Conservation (phyloP, 768 basidiomycete genomes). For the Boletus huronensis region DNA sequence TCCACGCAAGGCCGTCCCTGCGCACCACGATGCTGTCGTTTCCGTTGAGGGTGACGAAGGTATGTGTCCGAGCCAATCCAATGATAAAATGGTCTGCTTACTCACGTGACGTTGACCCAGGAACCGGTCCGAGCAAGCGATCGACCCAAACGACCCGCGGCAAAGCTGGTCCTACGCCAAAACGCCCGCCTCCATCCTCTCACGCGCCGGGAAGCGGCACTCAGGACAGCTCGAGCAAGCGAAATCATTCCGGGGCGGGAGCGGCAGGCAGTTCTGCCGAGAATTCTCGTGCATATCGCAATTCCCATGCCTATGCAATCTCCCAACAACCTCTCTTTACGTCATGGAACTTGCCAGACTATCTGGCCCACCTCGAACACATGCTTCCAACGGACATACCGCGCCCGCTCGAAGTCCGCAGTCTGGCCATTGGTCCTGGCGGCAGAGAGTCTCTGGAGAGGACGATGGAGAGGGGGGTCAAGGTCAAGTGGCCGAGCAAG, state of each 20-base stretch:
- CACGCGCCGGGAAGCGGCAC: slow-evolving; percentile 29
- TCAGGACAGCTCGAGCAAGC: slow-evolving; percentile 48
- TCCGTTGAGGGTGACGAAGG: slow-evolving; percentile 62
- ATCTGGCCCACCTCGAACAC: slow-evolving; percentile 80
- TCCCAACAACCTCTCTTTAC: slow-evolving; percentile 77
- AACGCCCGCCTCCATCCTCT: slow-evolving; percentile 30
- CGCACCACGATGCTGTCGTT: slow-evolving; percentile 22
- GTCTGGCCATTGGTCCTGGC: slow-evolving; percentile 39
- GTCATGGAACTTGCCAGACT: slow-evolving; percentile 91
- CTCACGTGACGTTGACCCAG: slow-evolving; percentile 39
- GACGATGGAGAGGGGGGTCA: slow-evolving; percentile 71
- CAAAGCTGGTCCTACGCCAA: slow-evolving; percentile 28
- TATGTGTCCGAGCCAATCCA: slow-evolving; percentile 32
- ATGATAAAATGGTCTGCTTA: slow-evolving; percentile 19
- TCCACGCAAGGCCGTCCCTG: slow-evolving; percentile 23
- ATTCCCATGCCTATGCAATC: slow-evolving; percentile 75
- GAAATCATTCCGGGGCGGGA: slow-evolving; percentile 43
- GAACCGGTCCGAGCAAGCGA: slow-evolving; percentile 33
- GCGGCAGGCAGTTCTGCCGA: slow-evolving; percentile 40
- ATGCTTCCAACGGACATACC: slow-evolving; percentile 78
- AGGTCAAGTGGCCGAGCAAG: slow-evolving; percentile 92
- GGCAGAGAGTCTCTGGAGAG: slow-evolving; percentile 56
- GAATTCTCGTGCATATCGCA: slow-evolving; percentile 65
- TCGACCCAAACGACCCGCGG: slow-evolving; percentile 41
- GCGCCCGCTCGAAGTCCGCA: slow-evolving; percentile 68